Evolutionary conservation across 2,329 filamentous ascomycete genomes (phyloP), one percentile per base, ranked within the genome.

Genomic region (Botryotinia convoluta): DNA sequence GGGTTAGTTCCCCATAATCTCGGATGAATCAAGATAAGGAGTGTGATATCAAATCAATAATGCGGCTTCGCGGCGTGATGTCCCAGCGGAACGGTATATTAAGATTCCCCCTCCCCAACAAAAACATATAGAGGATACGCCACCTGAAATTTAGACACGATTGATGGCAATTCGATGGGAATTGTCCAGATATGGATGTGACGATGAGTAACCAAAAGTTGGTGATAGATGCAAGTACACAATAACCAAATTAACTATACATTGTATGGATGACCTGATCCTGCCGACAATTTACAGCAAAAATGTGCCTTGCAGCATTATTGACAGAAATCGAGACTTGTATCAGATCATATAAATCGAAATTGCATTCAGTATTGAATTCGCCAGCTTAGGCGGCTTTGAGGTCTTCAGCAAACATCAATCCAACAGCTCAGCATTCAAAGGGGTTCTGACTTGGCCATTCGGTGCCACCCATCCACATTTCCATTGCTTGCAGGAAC

Each of bases 271-370:
- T 20, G 48, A 37, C 18, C 16, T 42, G 48, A 42, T 32, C 16
- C 37, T 69, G 37, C 48, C 18, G 48, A 32, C n/a, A 42, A 42
- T 10, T 8, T 68, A 39, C 35, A 65, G 26, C 45, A 22, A 54
- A 39, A 68, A 68, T 42, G 35, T 54, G 45, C 64, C 45, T 42
- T 54, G 64, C 64, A 37, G 26, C 65, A 69, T 69, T 57, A 44
- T 57, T 57, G 48, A 57, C 18, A 42, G 35, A 4, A 26, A 37
- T 37, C 16, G 14, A 20, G 44, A 32, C 22, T 45, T 32, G 22
- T 2, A 57, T 32, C 9, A 12, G 35, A 69, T 26, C 39, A 20
- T 39, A 18, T 22, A 16, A 16, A 10, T 26, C 26, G n/a, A 68
- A 20, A 57, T 42, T 42, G 39, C 18, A 32, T 42, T 2, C 26